Evolutionary conservation across 106 monocot genomes (phyloP), one percentile per base, ranked within the genome.

Genomic region (Alisma plantagoaquatica): DNA sequence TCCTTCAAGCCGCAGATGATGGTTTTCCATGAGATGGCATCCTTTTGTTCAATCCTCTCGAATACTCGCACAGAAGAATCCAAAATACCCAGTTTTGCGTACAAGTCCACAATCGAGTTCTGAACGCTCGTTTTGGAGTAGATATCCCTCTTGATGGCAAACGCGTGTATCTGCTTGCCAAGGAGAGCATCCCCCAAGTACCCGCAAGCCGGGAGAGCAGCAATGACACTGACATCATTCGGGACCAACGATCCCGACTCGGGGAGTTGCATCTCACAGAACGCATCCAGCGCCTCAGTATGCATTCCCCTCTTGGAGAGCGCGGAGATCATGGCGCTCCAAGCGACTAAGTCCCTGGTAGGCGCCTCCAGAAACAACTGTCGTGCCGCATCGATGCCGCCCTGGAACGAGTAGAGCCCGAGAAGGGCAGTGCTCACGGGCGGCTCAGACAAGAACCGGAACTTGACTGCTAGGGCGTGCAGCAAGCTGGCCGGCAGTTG

Each of bases 91-190:
- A 65, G 72, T 46, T 74, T 71, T 10, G 53, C 54, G 53, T 80
- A 80, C 49, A 75, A 63, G 23, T 75, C 75, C 2, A 75, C 31
- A 12, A 80, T 51, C 0, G 75, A 65, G n/a, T 74, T 74, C 27
- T 54, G 59, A 19, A 78, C 31, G 46, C 60, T 62, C 3, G 61
- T 58, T 53, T 74, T 62, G 2, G 42, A 41, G 55, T 43, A 10
- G 42, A 64, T 50, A 18, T 31, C 66, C 19, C 50, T 75, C 46
- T 53, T 57, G 1, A 72, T 14, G 44, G 62, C 51, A 38, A 50
- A 71, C 27, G 67, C 75, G 68, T 80, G 80, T 19, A 72, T 49
- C 41, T 71, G 63, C 12, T 43, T 71, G 4, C 80, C 75, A 22
- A 32, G 23, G 4, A 14, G 45, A 2, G 72, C 30, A 43, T 61